Base-by-base conservation (phyloP, 768 basidiomycete species). In the Xanthoconium purpureum region DNA sequence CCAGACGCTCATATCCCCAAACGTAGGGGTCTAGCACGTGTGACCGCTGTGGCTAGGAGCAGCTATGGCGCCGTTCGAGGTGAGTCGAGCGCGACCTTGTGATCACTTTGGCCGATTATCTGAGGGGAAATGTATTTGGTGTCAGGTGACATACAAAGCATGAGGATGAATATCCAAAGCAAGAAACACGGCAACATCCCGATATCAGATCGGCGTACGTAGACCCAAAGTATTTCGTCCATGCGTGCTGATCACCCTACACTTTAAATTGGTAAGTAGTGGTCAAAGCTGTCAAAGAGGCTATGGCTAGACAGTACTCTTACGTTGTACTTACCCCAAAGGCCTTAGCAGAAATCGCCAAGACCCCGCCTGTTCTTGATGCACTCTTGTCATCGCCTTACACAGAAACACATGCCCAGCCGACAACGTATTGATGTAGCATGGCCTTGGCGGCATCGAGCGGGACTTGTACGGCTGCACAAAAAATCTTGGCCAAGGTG, bases 21-120 rank as follows among this genome's bases (percentile, higher is more conserved):
- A 57, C 73, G 79, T 56, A 82, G 84, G 61, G 80, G 83, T 12
- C 73, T 78, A 32, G 86, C 80, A 1, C 77, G 81, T 28, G 83
- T 92, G 10, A 91, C 89, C 1, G 84, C 77, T 17, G 85, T 91
- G 2, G 89, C 89, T 2, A 71, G 89, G 53, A 83, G 88, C 49
- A 88, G 89, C 56, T 87, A 81, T 64, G 77, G 83, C 13, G 70
- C 75, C 3, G 77, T 84, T 13, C 73, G 77, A n/a, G 73, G 84
- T 83, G 51, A 56, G 71, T 57, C 17, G 28, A 24, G 52, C 3
- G 44, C 13, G 28, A 30, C 33, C 9, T 44, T 2, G 11, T 11
- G 6, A 11, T 13, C 20, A 17, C 9, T 18, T 24, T 36, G 36
- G 10, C 0, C 10, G 13, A 28, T 40, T 15, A 18, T 43, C 35